Evolutionary conservation across 495 filamentous ascomycete genomes (phyloP).

Genomic region (Talaromyces wortmannii): DNA sequence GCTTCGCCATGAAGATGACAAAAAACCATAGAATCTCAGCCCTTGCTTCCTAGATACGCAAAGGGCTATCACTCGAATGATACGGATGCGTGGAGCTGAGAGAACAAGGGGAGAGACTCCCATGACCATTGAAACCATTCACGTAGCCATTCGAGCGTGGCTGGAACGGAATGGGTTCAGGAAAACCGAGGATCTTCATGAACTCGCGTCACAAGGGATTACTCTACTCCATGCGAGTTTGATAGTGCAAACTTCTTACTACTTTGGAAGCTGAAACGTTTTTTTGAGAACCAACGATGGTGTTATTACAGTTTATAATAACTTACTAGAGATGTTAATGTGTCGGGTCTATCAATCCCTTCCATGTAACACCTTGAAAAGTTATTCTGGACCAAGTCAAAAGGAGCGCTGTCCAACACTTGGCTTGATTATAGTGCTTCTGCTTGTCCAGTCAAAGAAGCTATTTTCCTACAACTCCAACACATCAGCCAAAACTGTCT

Average conservation of each 20-base stretch:
- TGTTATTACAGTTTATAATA: not conserved
- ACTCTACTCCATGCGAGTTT: not conserved
- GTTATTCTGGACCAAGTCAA: not conserved
- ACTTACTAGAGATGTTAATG: not conserved
- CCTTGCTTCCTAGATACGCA: not conserved
- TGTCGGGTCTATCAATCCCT: not conserved
- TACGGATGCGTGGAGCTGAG: not conserved
- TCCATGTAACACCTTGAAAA: not conserved
- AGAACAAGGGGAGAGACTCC: not conserved
- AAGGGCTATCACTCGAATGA: not conserved
- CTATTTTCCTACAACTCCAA: not conserved
- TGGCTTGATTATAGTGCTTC: not conserved
- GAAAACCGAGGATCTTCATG: not conserved
- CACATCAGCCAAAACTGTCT: no score
- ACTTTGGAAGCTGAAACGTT: no score
- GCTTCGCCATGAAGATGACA: not conserved
- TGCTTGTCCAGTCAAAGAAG: not conserved
- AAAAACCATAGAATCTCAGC: not conserved
- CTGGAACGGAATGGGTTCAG: not conserved
- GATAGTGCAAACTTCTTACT: not conserved
- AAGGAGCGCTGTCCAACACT: not conserved
- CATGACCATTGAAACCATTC: not conserved
- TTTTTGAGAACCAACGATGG: no score
- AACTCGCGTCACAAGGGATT: not conserved
- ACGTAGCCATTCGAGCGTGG: not conserved